A percentile compares a stretch with the other conserved stretches of the same genome.
phyloP scores from a whole-genome alignment of 1,284 basidiomycete genomes.

The Ustilago trichophora region DNA sequence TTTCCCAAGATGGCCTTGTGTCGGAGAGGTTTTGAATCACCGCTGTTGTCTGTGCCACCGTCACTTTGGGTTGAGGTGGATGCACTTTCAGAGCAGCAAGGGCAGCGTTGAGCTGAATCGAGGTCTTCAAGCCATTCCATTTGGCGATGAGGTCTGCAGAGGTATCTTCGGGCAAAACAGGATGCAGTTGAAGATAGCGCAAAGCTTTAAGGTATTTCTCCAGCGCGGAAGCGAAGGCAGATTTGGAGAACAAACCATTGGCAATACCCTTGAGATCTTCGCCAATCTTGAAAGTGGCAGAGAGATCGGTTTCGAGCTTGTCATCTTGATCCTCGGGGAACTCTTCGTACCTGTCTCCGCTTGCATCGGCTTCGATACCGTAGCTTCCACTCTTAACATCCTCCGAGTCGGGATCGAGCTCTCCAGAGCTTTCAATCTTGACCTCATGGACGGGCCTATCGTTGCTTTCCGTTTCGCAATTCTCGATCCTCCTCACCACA shows the following conservation, averaged over 20 bases:
- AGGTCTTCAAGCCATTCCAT: constrained; percentile 50
- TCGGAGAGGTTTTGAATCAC: constrained; percentile 36
- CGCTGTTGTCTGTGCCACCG: constrained; percentile 74
- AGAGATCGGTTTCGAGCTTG: constrained; percentile 68
- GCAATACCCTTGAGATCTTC: constrained; percentile 76
- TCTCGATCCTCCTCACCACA: constrained; percentile 80
- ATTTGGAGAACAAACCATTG: constrained; percentile 81
- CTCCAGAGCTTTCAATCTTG: constrained; percentile 81
- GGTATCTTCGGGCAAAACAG: constrained; percentile 72
- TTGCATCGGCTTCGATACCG: constrained; percentile 58
- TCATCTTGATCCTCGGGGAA: constrained; percentile 80
- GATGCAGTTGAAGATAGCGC: constrained; percentile 87
- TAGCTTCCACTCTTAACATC: constrained; percentile 27
- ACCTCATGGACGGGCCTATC: constrained; percentile 80
- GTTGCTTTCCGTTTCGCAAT: constrained; percentile 72
- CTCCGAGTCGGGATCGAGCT: constrained; percentile 70
- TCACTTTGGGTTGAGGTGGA: constrained; percentile 68
- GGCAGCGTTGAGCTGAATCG: constrained; percentile 66
- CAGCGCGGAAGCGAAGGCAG: constrained; percentile 76
- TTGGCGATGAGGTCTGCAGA: constrained; percentile 22
- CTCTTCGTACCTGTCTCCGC: constrained; percentile 76
- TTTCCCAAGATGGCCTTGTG: too few species aligned
- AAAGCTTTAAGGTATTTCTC: constrained; percentile 76
- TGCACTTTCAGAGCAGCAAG: constrained; percentile 74
- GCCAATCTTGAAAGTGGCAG: constrained; percentile 74